Evolutionary conservation across 306 rosid species (phyloP), one percentile per base, ranked within the genome.

Genomic region (Fagus crenata): DNA sequence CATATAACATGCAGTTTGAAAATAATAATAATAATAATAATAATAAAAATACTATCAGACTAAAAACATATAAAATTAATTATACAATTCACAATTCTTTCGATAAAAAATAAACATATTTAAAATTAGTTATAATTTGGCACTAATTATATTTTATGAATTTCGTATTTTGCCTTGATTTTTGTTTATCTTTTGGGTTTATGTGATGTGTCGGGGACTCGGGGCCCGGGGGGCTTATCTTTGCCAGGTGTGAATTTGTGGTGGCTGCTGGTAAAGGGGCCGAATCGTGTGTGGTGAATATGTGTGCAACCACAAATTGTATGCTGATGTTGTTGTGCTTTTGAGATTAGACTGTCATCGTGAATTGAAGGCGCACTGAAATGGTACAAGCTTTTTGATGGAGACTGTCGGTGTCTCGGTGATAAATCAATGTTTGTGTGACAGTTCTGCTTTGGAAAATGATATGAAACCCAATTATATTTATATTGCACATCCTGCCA

Each of bases 171-270:
- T 4, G 42, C 46, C 0, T 7, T 35, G 15, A 42, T 22, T 69
- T 9, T 22, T 41, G 28, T 75, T 36, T 22, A 0, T 46, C 51
- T 22, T 11, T 35, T 0, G 9, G 42, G 3, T 1, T 36, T n/a
- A 0, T 28, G 55, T 36, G 76, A 78, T 7, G 53, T 69, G 74
- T 49, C 7, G 3, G 55, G 17, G 28, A 22, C 28, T 22, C 28
- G 28, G 28, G 28, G 28, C 28, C 28, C 28, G 28, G 28, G 68
- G 81, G 15, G 53, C 71, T 64, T 53, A 63, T 73, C 53, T 22
- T 12, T 69, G 51, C 58, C 70, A 69, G 69, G 59, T 77, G 33
- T 3, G 55, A 55, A 54, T 69, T 40, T 37, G 32, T 35, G 46
- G 43, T 7, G 67, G 18, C 13, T 14, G 4, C 13, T 14, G 4